Evolutionary conservation across 2,329 filamentous ascomycete species (phyloP).

Genomic region (Microdochium paspali): DNA sequence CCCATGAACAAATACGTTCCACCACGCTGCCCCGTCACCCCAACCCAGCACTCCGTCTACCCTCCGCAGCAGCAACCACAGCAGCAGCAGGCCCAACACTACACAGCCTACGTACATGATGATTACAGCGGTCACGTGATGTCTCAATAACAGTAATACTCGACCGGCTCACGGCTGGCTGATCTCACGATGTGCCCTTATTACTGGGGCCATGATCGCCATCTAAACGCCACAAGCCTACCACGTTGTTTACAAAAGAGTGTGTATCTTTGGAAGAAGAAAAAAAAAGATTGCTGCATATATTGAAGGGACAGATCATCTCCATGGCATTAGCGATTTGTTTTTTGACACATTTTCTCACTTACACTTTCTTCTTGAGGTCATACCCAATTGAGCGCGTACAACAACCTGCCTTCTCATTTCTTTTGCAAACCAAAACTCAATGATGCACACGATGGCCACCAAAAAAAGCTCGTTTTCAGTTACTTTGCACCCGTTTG

Average conservation of each 20-base stretch:
- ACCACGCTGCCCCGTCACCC: constrained; percentile 52
- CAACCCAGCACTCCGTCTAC: constrained; percentile 40
- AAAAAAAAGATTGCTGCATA: constrained; percentile 35
- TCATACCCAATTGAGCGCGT: constrained; percentile 23
- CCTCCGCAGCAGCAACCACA: constrained; percentile 29
- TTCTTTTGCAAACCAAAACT: constrained; percentile 12
- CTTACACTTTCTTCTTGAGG: constrained; percentile 18
- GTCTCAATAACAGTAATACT: constrained; percentile 10
- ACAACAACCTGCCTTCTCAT: constrained; percentile 1
- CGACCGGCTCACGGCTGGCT: constrained; percentile 6
- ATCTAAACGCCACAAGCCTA: constrained; percentile 4
- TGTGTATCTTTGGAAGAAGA: constrained; percentile 30
- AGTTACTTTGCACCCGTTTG: not conserved
- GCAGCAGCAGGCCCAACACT: constrained; percentile 34
- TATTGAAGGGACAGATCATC: constrained; percentile 32
- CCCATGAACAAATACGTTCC: constrained; percentile 37
- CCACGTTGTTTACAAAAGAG: constrained; percentile 7
- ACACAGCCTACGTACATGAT: constrained; percentile 33
- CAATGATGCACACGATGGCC: constrained; percentile 11
- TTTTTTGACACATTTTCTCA: constrained; percentile 21
- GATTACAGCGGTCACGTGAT: constrained; percentile 24
- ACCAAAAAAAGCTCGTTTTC: constrained; percentile 1
- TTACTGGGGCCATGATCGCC: constrained; percentile 1
- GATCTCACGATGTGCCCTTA: constrained; percentile 4
- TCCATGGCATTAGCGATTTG: constrained; percentile 36